A percentile compares a stretch with the other conserved stretches of the same genome.
Conservation (phyloP, 1,139 yeast genomes). For the Arxiozyma slooffiae region DNA sequence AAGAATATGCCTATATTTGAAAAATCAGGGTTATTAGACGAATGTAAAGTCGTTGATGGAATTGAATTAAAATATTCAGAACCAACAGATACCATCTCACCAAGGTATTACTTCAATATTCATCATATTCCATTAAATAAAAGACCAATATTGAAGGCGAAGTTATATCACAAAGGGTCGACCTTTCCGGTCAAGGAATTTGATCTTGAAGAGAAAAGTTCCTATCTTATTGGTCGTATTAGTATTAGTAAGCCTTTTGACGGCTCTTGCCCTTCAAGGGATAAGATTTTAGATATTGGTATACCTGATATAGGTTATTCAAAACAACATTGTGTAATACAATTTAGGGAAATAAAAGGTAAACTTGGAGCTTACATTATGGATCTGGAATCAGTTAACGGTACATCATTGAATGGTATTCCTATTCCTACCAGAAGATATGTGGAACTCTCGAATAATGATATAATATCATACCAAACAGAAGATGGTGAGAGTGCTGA, state of each 20-base stretch:
- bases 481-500: constrained; percentile 3
- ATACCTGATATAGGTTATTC: constrained; percentile 39
- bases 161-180: constrained; percentile 16
- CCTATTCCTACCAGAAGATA: constrained; percentile 39
- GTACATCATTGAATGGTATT: constrained; percentile 42
- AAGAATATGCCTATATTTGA: constrained; percentile 28
- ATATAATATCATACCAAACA: constrained; percentile 40
- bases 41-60: constrained; percentile 25
- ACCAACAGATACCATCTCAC: constrained; percentile 35
- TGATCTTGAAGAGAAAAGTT: constrained; percentile 29
- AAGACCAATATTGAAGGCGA: constrained; percentile 21
- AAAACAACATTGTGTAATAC: constrained; percentile 49
- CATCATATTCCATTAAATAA: constrained; percentile 24
- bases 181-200: constrained; percentile 21
- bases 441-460: constrained; percentile 41
- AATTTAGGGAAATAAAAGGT: constrained; percentile 32
- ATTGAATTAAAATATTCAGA: constrained; percentile 35
- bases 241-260: constrained; percentile 16
- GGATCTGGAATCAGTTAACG: constrained; percentile 46
- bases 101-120: constrained; percentile 23
- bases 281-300: constrained; percentile 33
- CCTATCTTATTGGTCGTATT: constrained; percentile 35
- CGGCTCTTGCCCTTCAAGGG: not conserved
- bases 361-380: constrained; percentile 37
- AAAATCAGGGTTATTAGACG: constrained; percentile 40